Base-by-base conservation (phyloP, 2,329 filamentous ascomycete genomes). In the Iodosphaeria phyllophila region DNA sequence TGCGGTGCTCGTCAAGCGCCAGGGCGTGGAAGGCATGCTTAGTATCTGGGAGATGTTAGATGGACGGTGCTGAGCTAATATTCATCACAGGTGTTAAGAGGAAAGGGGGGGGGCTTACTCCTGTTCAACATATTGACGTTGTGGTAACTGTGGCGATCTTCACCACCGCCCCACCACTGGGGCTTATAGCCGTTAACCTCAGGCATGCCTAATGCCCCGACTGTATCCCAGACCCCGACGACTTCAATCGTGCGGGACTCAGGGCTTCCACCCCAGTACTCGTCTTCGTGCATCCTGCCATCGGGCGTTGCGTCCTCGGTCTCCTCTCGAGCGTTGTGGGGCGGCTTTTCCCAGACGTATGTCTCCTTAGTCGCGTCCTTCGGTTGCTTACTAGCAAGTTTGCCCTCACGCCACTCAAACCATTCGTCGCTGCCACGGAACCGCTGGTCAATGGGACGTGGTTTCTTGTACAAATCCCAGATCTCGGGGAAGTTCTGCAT, bases 21-120 rank as follows among this genome's bases (percentile, higher is more conserved):
- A 52, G 30, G 8, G 48, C 48, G 16, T 52, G 48, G 32, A 49
- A 52, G 7, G 48, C 49, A 28, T 50, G 38, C 24, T 41, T 36
- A 13, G 52, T 42, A 19, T 44, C 39, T 36, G 27, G 18, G 18
- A 4, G 8, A 10, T n/a, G 19, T 5, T 5, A n/a, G n/a, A n/a
- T n/a, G n/a, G n/a, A n/a, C n/a, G n/a, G 5, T 2, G 5, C n/a
- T 6, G 5, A 20, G 19, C 5, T 13, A 4, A 20, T 6, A 9
- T 20, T 6, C 5, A 13, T 6, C 19, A 20, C 19, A n/a, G n/a
- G n/a, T n/a, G n/a, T n/a, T n/a, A n/a, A n/a, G 5, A 20, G 8
- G n/a, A 20, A 5, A 13, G 19, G 5, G 5, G 19, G 19, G 19
- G 8, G 13, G 13, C 19, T 20, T 6, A 6, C 19, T 20, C 8